Base-by-base conservation (phyloP, 208 protist species). In the Trypanosoma mega region DNA sequence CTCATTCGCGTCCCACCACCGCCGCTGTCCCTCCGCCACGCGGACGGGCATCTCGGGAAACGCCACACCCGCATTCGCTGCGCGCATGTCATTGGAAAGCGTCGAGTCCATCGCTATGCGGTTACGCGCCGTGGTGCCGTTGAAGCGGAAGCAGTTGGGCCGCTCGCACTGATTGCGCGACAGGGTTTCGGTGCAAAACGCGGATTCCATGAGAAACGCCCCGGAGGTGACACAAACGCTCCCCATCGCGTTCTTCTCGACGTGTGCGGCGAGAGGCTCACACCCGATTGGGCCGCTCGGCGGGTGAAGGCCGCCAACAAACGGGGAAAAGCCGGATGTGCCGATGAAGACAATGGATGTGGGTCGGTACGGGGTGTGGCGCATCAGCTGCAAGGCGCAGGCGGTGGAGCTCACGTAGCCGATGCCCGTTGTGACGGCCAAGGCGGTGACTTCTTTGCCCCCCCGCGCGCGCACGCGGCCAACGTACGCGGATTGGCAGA, bases 321-420 rank as follows among this genome's bases (percentile, higher is more conserved):
- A 72, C 41, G 80, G 80, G 36, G 80, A 87, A 43, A 83, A 80
- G 20, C 80, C 68, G 12, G 76, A 73, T n/a, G 76, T 87, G 27
- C 80, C 80, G 12, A 84, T 62, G 49, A 71, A 80, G 11, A 87
- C 68, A 24, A 87, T 63, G n/a, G 59, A 54, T 31, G 55, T 53
- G 21, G 50, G 50, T 44, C 4, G 9, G 37, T 72, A 76, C 18
- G 34, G 26, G 12, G 72, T 36, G 58, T 53, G 18, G 39, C 49
- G 70, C 47, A 69, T 37, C 21, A 43, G 56, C 27, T 72, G 74
- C 37, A 71, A 53, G 21, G 76, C 79, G 65, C 80, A 87, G 34
- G 80, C 55, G 2, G 76, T 68, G 8, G 76, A 63, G 48, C 65
- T 78, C 49, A 79, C 46, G 54, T 71, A 81, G 46, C 78, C 78